Evolutionary conservation across 768 basidiomycete genomes (phyloP), one percentile per base, ranked within the genome.

Genomic region (Leucogyrophana mollusca): DNA sequence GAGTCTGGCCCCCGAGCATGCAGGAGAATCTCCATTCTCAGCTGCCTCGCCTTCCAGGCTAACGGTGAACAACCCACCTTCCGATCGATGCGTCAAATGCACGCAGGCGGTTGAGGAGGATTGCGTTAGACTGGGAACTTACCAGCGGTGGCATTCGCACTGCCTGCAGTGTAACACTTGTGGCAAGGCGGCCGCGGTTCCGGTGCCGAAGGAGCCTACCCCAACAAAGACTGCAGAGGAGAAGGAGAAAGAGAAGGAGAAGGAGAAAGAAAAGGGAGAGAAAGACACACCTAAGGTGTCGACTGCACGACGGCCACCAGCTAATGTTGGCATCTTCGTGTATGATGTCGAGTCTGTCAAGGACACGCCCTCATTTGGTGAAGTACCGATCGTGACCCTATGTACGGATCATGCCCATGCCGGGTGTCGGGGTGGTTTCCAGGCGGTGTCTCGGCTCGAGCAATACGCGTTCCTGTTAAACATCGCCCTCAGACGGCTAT

Each of bases 391-490:
- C 23, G 70, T 80, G 40, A 82, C 92, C 52, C 78, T 83, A 49
- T 98, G 95, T 65, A 77, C 74, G 4, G 83, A 86, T 11, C 94
- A 95, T 62, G 82, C 77, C 7, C 82, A 85, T 59, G 56, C 68
- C 21, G 78, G 77, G 13, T 90, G 86, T 57, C 73, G 80, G 46
- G 60, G 68, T 18, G 93, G 94, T 9, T 97, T 98, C 68, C 88
- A 90, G 60, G 77, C 90, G 14, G 96, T 96, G 13, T 92, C 94
- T 50, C 77, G 95, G 46, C 69, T 99, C 53, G 96, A 99, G 72
- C 96, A 99, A 62, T 99, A 96, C 65, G 91, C 96, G 2, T 99
- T 94, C 74, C 69, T 99, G 46, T 73, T 99, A 43, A 97, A 97
- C 60, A 96, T 98, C 18, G 96, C 95, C 16, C 73, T 99, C 45